Evolutionary conservation across 2,329 filamentous ascomycete genomes (phyloP), one percentile per base, ranked within the genome.

Genomic region (Stemphylium beticola): DNA sequence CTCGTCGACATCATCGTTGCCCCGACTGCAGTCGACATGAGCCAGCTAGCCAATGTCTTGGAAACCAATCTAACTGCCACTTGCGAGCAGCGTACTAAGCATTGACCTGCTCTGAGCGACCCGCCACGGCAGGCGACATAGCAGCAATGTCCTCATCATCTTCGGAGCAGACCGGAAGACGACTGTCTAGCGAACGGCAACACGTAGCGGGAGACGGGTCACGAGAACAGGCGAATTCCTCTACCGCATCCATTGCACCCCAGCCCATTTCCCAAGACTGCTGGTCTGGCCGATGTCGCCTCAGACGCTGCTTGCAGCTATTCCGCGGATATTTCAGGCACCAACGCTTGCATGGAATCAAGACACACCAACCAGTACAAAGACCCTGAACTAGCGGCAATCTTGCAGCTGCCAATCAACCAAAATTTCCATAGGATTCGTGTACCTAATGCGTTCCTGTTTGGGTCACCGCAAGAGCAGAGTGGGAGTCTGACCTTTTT

Each of bases 241-340:
- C 61, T 58, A 61, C 62, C 58, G 39, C 54, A 52, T 53, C 60
- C 62, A 51, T 55, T 29, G 10, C 26, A 29, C 26, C 26, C 10
- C 26, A 29, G 26, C 26, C 26, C 26, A 38, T 58, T 43, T 46
- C 53, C 46, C 55, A 60, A 48, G 29, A 45, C 44, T 44, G 46
- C 42, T 54, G 38, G 55, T 31, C 51, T 47, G 64, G 69, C 73
- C 73, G 72, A 74, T 73, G 66, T 75, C 73, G 73, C 72, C 60
- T 68, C 57, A 26, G 12, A 15, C 39, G 24, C 20, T 40, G 26
- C 37, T 53, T 60, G 48, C 49, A 48, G 32, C 54, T 55, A 55
- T 52, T 36, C 24, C 39, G 41, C 55, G 69, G 69, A 70, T 72
- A 73, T 46, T 66, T 52, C 56, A 73, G 68, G 64, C 39, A 57